Percentiles rank a stretch among this genome's conserved stretches.
phyloP scores from a whole-genome alignment of 164 flowering plant genomes.

The Vitis rupestris region DNA sequence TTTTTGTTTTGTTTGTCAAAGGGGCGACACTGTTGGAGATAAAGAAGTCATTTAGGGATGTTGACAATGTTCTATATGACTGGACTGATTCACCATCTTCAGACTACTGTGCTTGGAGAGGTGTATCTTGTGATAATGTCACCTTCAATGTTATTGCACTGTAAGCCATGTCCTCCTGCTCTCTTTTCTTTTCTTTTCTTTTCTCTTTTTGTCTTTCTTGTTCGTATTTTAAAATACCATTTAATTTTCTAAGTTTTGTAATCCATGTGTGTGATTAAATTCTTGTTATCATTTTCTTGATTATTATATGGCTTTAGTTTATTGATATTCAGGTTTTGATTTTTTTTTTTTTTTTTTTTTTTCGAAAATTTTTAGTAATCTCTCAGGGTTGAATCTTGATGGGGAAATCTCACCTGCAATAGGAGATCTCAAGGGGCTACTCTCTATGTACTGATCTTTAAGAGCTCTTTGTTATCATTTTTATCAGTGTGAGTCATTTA shows the following conservation, averaged over 20 bases:
- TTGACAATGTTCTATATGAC: conserved; percentile 79
- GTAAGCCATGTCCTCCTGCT: conserved; percentile 35
- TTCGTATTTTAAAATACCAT: neutral
- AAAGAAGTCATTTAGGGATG: conserved; percentile 86
- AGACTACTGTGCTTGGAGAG: conserved; percentile 93
- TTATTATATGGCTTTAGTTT: too few relatives aligned
- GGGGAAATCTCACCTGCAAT: conserved; percentile 88
- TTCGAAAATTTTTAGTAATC: conserved; percentile 83
- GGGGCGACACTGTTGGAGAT: conserved; percentile 77
- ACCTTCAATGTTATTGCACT: conserved; percentile 82
- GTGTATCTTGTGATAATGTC: conserved; percentile 85
- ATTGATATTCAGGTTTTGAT: neutral
- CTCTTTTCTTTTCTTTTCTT: conserved; percentile 3
- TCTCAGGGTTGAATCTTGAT: conserved; percentile 80
- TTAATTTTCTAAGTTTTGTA: too few relatives aligned
- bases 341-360: conserved; percentile 20
- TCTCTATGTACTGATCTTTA: conserved; percentile 41
- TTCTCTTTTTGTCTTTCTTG: conserved; percentile 1
- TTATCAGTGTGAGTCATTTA: neutral
- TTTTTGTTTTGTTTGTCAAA: conserved; percentile 20
- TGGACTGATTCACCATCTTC: conserved; percentile 82
- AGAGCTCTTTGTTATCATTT: neutral
- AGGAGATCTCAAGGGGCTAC: conserved; percentile 58
- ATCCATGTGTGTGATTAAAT: neutral
- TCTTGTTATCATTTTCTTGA: too few relatives aligned